Base-by-base conservation (phyloP, 169 alveolate genomes). In the Cryptosporidium felis region DNA sequence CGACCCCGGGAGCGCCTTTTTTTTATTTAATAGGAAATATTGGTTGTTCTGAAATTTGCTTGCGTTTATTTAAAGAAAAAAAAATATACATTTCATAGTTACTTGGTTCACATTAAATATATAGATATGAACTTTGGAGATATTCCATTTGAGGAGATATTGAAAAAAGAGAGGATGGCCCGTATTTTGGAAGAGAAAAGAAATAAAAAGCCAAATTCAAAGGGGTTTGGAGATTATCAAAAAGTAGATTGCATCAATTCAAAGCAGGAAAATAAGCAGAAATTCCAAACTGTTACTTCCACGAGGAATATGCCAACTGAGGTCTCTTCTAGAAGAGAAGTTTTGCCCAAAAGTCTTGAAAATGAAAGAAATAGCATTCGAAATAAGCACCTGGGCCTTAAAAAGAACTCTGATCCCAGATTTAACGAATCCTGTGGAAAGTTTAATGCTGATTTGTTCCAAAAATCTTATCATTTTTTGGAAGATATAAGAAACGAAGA, bases 401-500 rank as follows among this genome's bases (percentile, higher is more conserved):
- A 51, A 10, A 74, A 36, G 38, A 1, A 23, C 10, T 30, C 14
- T 53, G 85, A 74, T 34, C 85, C 85, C 3, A 74, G 85, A 53
- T 74, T 74, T n/a, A 74, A 74, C 21, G 85, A 74, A 21, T 49
- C 67, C 36, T 74, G 60, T 56, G 85, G 85, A 38, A 74, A 74
- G 30, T 49, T 74, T 1, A 74, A 74, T 26, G 56, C 59, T 49
- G 74, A 74, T 23, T 56, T 74, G 56, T 74, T 74, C 58, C 85
- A 74, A 5, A 74, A 56, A 23, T 74, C 85, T 26, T 74, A 74
- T 36, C n/a, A 18, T 5, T 74, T 74, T 23, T 18, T 74, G 23
- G 85, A 74, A 16, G 59, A 74, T 8, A 74, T 74, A 1, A 49
- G 66, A n/a, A 32, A 74, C n/a, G 21, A 53, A 21, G 85, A 74